Conservation (phyloP, 305 asterid species). For the Caryopteris hybrid region DNA sequence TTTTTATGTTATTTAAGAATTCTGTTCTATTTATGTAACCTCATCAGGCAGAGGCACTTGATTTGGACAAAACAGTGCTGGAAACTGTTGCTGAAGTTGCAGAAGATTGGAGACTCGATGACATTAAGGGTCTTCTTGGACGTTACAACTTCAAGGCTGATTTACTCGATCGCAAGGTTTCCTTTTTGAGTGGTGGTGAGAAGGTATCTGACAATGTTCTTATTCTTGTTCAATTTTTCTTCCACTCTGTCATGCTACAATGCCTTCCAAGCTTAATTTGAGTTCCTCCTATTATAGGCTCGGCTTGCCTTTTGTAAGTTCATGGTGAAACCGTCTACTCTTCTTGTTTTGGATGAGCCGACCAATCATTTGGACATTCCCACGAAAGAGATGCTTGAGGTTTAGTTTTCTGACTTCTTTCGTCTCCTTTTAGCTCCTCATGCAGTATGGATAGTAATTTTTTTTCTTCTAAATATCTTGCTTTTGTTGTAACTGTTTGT, state of each 20-base stretch:
- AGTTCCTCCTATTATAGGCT: constrained; percentile 68
- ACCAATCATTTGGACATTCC: constrained; percentile 97
- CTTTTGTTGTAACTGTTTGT: neutral
- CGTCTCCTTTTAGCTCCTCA: neutral
- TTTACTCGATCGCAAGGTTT: constrained; percentile 91
- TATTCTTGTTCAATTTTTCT: neutral
- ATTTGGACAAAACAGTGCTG: constrained; percentile 78
- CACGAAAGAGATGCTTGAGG: constrained; percentile 99
- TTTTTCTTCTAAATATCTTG: no score
- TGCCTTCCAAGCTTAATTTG: no score
- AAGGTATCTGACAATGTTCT: constrained; percentile 51
- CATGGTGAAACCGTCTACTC: constrained; percentile 94
- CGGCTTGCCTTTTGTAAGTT: constrained; percentile 98
- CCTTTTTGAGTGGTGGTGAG: constrained; percentile 96
- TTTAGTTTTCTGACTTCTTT: constrained; percentile 22
- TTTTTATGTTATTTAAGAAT: neutral
- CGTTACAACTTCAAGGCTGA: constrained; percentile 92
- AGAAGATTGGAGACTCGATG: constrained; percentile 93
- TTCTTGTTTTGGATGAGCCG: constrained; percentile 89
- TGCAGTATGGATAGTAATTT: no score
- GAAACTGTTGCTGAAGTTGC: constrained; percentile 96
- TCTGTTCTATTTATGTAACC: neutral
- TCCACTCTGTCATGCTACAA: no score
- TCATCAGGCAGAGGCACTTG: constrained; percentile 91
- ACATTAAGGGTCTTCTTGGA: constrained; percentile 92